Conservation (phyloP, 257 asterid species). For the Fraxinus excelsior region DNA sequence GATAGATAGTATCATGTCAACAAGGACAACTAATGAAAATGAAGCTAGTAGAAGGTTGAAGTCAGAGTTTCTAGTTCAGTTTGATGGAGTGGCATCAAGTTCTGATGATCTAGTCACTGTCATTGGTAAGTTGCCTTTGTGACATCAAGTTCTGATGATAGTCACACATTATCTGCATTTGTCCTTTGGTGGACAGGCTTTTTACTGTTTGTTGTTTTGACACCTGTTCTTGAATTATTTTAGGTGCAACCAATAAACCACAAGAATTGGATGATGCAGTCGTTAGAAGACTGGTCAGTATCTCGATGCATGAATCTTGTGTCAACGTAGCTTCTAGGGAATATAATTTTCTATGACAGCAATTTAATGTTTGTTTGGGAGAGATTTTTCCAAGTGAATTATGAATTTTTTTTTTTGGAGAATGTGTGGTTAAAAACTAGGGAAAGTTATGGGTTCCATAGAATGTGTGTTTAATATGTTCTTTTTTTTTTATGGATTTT, state of each 20-base stretch:
- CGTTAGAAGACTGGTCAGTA: slow-evolving; percentile 96
- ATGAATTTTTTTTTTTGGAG: too few relatives aligned
- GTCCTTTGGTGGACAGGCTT: background rate
- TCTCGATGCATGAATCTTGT: slow-evolving; percentile 15
- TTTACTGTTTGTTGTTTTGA: slow-evolving; percentile 18
- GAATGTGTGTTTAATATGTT: too few relatives aligned
- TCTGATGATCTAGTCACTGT: slow-evolving; percentile 84
- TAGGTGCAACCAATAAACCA: slow-evolving; percentile 99
- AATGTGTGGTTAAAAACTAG: too few relatives aligned
- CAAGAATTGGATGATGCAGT: slow-evolving; percentile 99
- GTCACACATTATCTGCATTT: background rate
- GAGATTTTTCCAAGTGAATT: too few relatives aligned
- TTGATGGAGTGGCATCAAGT: slow-evolving; percentile 89
- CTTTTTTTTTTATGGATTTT: background rate
- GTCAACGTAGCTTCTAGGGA: background rate
- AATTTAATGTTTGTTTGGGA: too few relatives aligned
- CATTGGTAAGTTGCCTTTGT: slow-evolving; percentile 57
- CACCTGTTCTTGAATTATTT: slow-evolving; percentile 28
- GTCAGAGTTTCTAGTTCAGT: slow-evolving; percentile 93
- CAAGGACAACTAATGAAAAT: slow-evolving; percentile 87
- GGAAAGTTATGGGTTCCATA: too few relatives aligned
- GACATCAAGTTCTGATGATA: too few relatives aligned
- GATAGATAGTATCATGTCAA: slow-evolving; percentile 98
- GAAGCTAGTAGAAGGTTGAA: slow-evolving; percentile 99
- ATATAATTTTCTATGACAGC: too few relatives aligned